These are phyloP conservation scores for Populus nigra DNA, from an alignment of 345 rosid genomes.

Conservation along the genomic window DNA sequence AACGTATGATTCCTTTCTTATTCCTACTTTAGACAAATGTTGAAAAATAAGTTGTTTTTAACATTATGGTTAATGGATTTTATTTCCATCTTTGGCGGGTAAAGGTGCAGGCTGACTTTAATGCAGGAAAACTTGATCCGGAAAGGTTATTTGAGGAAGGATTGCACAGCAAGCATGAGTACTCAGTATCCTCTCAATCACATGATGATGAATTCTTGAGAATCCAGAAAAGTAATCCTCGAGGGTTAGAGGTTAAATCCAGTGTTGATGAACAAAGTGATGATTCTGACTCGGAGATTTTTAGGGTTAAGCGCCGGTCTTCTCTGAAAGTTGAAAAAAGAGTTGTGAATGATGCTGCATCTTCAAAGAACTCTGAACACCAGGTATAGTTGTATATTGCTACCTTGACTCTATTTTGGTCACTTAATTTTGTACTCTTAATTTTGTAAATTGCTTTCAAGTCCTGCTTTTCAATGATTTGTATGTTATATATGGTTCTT, in stretches of 20 bases:
- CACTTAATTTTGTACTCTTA: neutral
- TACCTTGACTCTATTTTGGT: neutral
- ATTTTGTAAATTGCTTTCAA: neutral
- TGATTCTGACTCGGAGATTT: slow-evolving; percentile 78
- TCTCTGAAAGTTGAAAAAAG: slow-evolving; percentile 59
- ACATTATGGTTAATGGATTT: neutral
- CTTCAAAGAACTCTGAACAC: slow-evolving; percentile 44
- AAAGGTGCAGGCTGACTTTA: slow-evolving; percentile 35
- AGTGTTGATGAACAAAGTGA: slow-evolving; percentile 54
- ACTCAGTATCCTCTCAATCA: slow-evolving; percentile 35
- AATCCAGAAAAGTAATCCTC: slow-evolving; percentile 23
- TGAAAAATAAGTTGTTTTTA: neutral
- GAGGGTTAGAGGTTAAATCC: slow-evolving; percentile 29
- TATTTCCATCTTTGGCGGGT: slow-evolving; percentile 39
- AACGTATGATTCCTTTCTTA: slow-evolving; percentile 49
- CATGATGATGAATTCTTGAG: slow-evolving; percentile 39
- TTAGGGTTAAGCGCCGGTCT: slow-evolving; percentile 92
- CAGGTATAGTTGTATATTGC: slow-evolving; percentile 48
- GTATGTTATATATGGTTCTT: neutral
- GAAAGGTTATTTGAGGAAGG: slow-evolving; percentile 39
- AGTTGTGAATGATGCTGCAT: slow-evolving; percentile 34
- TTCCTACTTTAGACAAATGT: neutral
- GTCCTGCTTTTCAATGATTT: neutral
- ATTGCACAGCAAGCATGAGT: slow-evolving; percentile 29
- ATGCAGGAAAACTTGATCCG: slow-evolving; percentile 33